Evolutionary conservation across 345 rosid genomes (phyloP).

Genomic region (Viola odorata): DNA sequence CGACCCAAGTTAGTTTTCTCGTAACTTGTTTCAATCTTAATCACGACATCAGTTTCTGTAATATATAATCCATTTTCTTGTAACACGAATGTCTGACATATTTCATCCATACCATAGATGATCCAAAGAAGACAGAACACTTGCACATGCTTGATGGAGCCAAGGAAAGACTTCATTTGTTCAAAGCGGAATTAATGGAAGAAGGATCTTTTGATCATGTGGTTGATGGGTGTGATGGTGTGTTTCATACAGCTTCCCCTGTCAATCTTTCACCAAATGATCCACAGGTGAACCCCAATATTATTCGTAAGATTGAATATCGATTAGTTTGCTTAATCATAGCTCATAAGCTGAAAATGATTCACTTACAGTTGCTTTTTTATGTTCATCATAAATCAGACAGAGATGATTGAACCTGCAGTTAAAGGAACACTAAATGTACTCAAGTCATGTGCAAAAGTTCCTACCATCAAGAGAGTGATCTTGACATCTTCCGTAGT

Average conservation of each 20-base stretch:
- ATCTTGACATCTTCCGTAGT: slow-evolving; percentile 11
- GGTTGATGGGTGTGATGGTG: slow-evolving; percentile 11
- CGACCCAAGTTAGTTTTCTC: slow-evolving; percentile 9
- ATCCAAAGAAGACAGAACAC: slow-evolving; percentile 6
- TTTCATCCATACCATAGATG: too few species aligned
- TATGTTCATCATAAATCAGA: too few species aligned
- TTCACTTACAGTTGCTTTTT: too few species aligned
- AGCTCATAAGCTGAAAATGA: too few species aligned
- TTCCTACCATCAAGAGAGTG: slow-evolving; percentile 7
- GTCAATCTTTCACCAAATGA: background rate
- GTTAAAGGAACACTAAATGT: slow-evolving; percentile 14
- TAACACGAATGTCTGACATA: too few species aligned
- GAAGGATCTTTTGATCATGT: slow-evolving; percentile 11
- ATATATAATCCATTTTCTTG: too few species aligned
- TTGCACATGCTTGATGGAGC: slow-evolving; percentile 8
- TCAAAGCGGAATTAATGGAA: slow-evolving; percentile 7
- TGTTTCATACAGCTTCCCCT: slow-evolving; percentile 10
- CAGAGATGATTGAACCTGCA: slow-evolving; percentile 9
- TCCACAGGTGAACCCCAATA: too few species aligned
- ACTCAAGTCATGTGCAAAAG: slow-evolving; percentile 10
- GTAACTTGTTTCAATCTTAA: background rate
- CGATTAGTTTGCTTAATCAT: too few species aligned
- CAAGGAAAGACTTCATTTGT: slow-evolving; percentile 9
- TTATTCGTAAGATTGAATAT: too few species aligned
- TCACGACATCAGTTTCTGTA: background rate